phyloP scores from a whole-genome alignment of 805 yeast species.

The Candida nemodendra region DNA sequence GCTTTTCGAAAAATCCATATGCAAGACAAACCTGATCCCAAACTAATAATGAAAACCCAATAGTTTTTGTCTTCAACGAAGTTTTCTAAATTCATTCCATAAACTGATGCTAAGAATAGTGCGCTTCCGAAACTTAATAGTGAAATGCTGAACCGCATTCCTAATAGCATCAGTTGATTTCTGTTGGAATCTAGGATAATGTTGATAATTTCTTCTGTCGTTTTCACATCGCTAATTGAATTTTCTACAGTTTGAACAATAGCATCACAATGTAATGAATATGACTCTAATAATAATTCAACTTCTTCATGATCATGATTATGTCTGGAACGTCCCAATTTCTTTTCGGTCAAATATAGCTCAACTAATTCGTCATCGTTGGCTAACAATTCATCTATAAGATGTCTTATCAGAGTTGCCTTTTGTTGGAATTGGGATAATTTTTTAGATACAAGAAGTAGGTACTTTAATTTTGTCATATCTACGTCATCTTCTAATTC shows the following conservation, averaged over 20 bases:
- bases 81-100: slow-evolving; percentile 95
- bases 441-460: slow-evolving; percentile 82
- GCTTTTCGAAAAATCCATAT: slow-evolving; percentile 51
- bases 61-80: slow-evolving; percentile 78
- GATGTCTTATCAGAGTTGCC: slow-evolving; percentile 75
- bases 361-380: slow-evolving; percentile 85
- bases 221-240: slow-evolving; percentile 74
- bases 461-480: slow-evolving; percentile 69
- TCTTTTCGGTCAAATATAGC: slow-evolving; percentile 69
- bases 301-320: slow-evolving; percentile 79
- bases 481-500: slow-evolving; percentile 85
- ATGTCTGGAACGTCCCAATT: slow-evolving; percentile 41
- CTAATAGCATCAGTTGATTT: slow-evolving; percentile 86
- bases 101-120: slow-evolving; percentile 77
- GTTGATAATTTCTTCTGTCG: slow-evolving; percentile 93
- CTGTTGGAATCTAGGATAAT: slow-evolving; percentile 92
- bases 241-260: slow-evolving; percentile 87
- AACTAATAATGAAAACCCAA: slow-evolving; percentile 59
- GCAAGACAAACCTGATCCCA: slow-evolving; percentile 41
- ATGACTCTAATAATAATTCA: slow-evolving; percentile 86
- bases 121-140: slow-evolving; percentile 80
- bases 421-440: slow-evolving; percentile 82
- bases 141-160: slow-evolving; percentile 79
- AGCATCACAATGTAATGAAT: slow-evolving; percentile 88
- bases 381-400: slow-evolving; percentile 80